Evolutionary conservation across 1,284 basidiomycete genomes (phyloP), one percentile per base, ranked within the genome.

Genomic region (Xerocomus minutiporus): DNA sequence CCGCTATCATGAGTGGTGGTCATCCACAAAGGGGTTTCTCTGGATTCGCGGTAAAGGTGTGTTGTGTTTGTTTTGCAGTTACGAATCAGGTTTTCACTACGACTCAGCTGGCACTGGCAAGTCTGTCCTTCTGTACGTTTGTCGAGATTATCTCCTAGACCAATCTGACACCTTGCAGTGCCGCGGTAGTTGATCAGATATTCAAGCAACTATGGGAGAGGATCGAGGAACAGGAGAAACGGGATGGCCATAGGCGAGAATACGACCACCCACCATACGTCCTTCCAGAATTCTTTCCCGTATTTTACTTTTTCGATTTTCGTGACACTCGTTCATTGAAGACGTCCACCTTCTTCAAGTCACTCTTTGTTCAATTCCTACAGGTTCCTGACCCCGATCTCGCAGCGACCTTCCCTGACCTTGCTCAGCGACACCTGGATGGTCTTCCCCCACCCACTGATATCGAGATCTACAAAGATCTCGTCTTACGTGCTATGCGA

Each of bases 281-380:
- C 41, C 61, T 49, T 13, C 64, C 61, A 12, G 62, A 67, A 49
- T 63, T 67, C 50, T 61, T 62, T 44, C 60, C 64, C 6, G 66
- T 55, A 1, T 59, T 62, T 48, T 65, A 65, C 52, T 65, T 67
- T 39, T 65, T 68, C 45, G 66, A 65, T 53, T 65, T 59, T 48
- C 64, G 64, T 23, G 66, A 67, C 47, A 51, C 40, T 42, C 66
- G 63, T 46, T 54, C 58, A 4, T 11, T 61, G 47, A 54, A 48
- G 35, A 52, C 46, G 2, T 40, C 56, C 26, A 46, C 66, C 20
- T 59, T 65, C 40, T 48, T 65, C 50, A 65, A 57, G 31, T 64
- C 62, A 6, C 55, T 65, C n/a, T 61, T 65, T 31, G 54, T 55
- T 17, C 63, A 65, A 54, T 68, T 65, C 46, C n/a, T 68, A 8